These are phyloP conservation scores for Inga leiocalycina DNA, from an alignment of 306 rosid genomes.

Conservation along the genomic window DNA sequence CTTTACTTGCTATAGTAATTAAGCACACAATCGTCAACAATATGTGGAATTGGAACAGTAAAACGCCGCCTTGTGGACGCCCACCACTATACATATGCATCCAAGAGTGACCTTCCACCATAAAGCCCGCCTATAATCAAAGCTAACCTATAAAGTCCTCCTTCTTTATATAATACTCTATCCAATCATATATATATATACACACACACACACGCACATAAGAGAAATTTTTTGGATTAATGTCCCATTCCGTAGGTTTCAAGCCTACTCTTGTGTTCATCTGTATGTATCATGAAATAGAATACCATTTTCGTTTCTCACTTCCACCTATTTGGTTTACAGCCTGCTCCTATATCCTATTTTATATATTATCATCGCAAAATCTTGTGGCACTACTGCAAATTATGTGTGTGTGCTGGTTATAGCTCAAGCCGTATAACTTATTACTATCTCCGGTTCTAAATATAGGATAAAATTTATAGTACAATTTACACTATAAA, in stretches of 20 bases:
- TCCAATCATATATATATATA: too few species aligned
- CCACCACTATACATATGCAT: neutral
- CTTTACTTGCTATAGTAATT: neutral
- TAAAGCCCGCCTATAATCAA: neutral
- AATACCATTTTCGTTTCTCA: neutral
- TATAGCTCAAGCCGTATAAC: too few species aligned
- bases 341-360: neutral
- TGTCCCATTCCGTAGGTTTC: neutral
- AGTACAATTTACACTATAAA: too few species aligned
- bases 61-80: constrained; percentile 1
- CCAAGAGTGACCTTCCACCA: neutral
- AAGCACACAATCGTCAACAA: neutral
- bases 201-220: too few species aligned
- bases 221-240: neutral
- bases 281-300: neutral
- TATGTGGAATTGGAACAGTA: neutral
- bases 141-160: neutral
- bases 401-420: neutral
- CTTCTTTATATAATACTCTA: neutral
- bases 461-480: too few species aligned
- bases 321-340: neutral
- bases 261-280: neutral
- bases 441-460: too few species aligned
- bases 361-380: neutral
- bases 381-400: neutral